phyloP scores from a whole-genome alignment of 495 filamentous ascomycete genomes.

The Penicillium coprophilum region DNA sequence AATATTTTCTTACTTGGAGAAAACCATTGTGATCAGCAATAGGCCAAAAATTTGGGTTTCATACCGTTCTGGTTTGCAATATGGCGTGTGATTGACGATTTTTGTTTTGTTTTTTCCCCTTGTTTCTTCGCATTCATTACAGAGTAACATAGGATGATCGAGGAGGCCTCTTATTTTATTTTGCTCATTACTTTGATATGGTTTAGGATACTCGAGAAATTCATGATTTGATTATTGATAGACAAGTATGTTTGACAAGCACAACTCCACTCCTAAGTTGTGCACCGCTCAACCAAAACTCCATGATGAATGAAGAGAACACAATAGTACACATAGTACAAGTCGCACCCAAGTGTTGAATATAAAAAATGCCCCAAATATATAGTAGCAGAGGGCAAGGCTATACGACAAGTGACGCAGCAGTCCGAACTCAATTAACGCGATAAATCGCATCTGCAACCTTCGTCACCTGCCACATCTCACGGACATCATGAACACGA shows the following conservation, averaged over 20 bases:
- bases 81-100: slow-evolving; percentile 9
- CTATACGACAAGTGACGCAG: neutral
- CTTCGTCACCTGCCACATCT: slow-evolving; percentile 84
- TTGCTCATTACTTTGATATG: slow-evolving; percentile 16
- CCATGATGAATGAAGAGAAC: slow-evolving; percentile 31
- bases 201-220: slow-evolving; percentile 26
- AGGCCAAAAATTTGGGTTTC: slow-evolving; percentile 10
- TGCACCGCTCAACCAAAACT: slow-evolving; percentile 16
- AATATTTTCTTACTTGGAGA: slow-evolving; percentile 14
- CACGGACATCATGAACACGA: slow-evolving; percentile 86
- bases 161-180: slow-evolving; percentile 14
- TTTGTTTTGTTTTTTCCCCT: neutral
- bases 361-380: slow-evolving; percentile 15
- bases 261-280: neutral
- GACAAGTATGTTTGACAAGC: neutral
- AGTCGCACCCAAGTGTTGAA: slow-evolving; percentile 31
- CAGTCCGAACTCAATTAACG: slow-evolving; percentile 21
- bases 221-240: slow-evolving; percentile 16
- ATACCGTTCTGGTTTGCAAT: slow-evolving; percentile 10
- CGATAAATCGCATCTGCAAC: slow-evolving; percentile 92
- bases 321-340: slow-evolving; percentile 6
- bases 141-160: slow-evolving; percentile 15
- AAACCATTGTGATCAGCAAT: slow-evolving; percentile 5
- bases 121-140: slow-evolving; percentile 11
- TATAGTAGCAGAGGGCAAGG: neutral